These are phyloP conservation scores for Fusarium guadeloupense DNA, from an alignment of 2,329 filamentous ascomycete genomes.

Conservation along the genomic window DNA sequence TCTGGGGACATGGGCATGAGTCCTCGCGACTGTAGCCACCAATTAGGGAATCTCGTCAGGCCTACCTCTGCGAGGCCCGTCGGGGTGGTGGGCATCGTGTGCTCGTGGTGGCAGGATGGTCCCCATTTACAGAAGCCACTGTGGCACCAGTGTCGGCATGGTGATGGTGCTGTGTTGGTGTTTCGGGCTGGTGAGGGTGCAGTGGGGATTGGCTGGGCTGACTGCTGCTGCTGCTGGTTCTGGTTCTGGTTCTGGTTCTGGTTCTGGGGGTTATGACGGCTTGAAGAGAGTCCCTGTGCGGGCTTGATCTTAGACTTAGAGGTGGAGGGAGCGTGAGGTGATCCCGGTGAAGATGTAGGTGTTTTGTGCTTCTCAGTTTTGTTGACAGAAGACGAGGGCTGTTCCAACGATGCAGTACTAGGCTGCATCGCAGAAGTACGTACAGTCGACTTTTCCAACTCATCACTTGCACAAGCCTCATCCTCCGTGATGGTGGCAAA, in stretches of 20 bases:
- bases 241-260: conserved; percentile 1
- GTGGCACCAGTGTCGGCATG: conserved; percentile 59
- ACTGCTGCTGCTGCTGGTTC: background rate
- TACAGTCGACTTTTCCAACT: background rate
- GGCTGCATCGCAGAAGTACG: background rate
- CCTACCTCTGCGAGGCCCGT: conserved; percentile 55
- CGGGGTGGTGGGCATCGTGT: conserved; percentile 57
- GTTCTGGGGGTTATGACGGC: conserved; percentile 28
- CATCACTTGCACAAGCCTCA: background rate
- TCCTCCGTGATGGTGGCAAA: conserved; percentile 16
- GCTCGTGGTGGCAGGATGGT: conserved; percentile 53
- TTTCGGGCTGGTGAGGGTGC: background rate
- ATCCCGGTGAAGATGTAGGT: background rate
- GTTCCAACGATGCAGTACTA: background rate
- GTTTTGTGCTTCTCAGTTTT: background rate
- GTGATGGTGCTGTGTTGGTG: background rate
- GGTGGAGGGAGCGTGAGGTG: background rate
- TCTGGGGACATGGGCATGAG: conserved; percentile 23
- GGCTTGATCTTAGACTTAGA: conserved; percentile 1
- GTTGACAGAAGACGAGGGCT: background rate
- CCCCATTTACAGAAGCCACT: conserved; percentile 59
- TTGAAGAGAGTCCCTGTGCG: conserved; percentile 26
- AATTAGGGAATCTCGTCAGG: conserved; percentile 53
- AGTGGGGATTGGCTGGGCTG: background rate
- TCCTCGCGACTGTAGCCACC: conserved; percentile 50